These are phyloP conservation scores for Takakia lepidozioides DNA, from an alignment of 225 moss, liverwort and hornwort genomes.

Conservation along the genomic window DNA sequence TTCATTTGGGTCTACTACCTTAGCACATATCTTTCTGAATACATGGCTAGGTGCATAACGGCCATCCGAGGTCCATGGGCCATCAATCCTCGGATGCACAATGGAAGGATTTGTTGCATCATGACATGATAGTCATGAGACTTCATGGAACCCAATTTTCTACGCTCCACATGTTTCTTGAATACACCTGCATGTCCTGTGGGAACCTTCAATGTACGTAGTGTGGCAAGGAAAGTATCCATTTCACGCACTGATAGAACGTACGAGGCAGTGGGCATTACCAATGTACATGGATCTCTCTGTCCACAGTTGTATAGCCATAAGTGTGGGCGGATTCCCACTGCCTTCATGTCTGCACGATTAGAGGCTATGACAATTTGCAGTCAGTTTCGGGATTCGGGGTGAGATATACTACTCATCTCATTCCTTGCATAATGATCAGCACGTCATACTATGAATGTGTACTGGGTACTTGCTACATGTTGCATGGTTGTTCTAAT, in stretches of 20 bases:
- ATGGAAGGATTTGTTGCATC: background rate
- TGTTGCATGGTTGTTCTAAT: too few species aligned
- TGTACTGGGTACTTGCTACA: too few species aligned
- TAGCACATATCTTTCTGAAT: background rate
- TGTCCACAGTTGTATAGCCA: too few species aligned
- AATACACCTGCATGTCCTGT: background rate
- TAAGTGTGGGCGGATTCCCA: too few species aligned
- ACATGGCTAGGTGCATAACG: background rate
- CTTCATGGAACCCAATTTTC: background rate
- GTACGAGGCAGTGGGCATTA: background rate
- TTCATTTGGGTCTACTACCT: background rate
- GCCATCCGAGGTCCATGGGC: too few species aligned
- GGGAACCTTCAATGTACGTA: background rate
- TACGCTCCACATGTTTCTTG: background rate
- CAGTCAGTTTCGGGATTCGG: too few species aligned
- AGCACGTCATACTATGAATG: too few species aligned
- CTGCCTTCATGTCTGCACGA: too few species aligned
- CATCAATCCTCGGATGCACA: background rate
- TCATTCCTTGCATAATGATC: too few species aligned
- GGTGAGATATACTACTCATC: too few species aligned
- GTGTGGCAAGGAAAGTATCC: background rate
- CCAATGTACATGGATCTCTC: background rate
- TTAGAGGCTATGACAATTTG: too few species aligned
- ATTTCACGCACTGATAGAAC: background rate
- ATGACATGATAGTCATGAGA: slow-evolving; percentile 1